Evolutionary conservation across 2,329 filamentous ascomycete genomes (phyloP).

Genomic region (Monilinia fructicola): DNA sequence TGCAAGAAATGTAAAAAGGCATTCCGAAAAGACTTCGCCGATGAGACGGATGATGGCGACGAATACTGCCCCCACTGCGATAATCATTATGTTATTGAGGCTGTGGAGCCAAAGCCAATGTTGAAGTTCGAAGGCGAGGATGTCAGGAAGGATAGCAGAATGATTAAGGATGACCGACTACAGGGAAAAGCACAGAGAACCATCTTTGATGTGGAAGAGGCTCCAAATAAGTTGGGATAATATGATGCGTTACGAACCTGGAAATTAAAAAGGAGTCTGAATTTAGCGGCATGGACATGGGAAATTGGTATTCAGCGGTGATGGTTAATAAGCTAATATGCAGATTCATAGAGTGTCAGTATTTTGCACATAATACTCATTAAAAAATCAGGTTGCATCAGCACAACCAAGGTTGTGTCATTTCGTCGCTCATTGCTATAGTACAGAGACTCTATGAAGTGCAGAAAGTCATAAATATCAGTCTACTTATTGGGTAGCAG

Average conservation of each 20-base stretch:
- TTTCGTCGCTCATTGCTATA: slow-evolving; percentile 41
- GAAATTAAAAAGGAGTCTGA: slow-evolving; percentile 25
- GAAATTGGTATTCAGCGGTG: not conserved
- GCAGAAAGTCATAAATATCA: slow-evolving; percentile 28
- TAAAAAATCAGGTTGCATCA: slow-evolving; percentile 11
- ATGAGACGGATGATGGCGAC: slow-evolving; percentile 92
- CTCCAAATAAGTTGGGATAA: slow-evolving; percentile 75
- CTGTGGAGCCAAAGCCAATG: slow-evolving; percentile 76
- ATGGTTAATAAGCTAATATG: slow-evolving; percentile 15
- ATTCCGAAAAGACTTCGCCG: slow-evolving; percentile 83
- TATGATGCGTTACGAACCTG: not conserved
- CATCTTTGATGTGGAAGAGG: slow-evolving; percentile 74
- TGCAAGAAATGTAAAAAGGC: slow-evolving; percentile 99
- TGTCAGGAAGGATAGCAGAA: slow-evolving; percentile 77
- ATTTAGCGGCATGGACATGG: slow-evolving; percentile 38
- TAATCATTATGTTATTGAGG: slow-evolving; percentile 95
- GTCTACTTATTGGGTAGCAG: slow-evolving; percentile 30
- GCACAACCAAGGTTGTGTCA: slow-evolving; percentile 10
- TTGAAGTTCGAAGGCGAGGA: slow-evolving; percentile 91
- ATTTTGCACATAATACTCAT: not conserved
- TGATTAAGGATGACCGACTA: slow-evolving; percentile 88
- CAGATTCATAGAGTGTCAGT: not conserved
- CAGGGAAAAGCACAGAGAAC: slow-evolving; percentile 56
- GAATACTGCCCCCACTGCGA: slow-evolving; percentile 99
- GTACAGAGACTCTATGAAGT: slow-evolving; percentile 39